phyloP scores from a whole-genome alignment of 208 protist species.

The Crithidia brevicula region DNA sequence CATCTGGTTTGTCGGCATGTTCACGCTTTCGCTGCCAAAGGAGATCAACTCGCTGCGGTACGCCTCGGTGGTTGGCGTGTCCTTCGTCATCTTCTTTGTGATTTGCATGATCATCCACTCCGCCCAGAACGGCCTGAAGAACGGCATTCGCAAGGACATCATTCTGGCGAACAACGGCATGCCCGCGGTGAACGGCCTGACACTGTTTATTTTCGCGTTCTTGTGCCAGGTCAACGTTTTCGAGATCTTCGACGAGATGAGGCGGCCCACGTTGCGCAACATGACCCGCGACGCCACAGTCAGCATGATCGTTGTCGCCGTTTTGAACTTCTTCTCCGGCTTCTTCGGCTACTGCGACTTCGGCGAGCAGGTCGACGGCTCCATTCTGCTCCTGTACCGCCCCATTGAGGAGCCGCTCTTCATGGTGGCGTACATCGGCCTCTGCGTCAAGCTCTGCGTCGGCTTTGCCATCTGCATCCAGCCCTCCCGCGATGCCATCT shows the following conservation, averaged over 20 bases:
- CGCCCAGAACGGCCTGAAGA: constrained; percentile 41
- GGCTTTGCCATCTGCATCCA: constrained; percentile 78
- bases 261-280: constrained; percentile 32
- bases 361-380: constrained; percentile 44
- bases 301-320: constrained; percentile 52
- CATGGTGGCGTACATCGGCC: constrained; percentile 65
- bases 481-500: constrained; percentile 71
- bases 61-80: constrained; percentile 72
- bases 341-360: constrained; percentile 88
- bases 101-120: constrained; percentile 77
- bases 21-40: constrained; percentile 82
- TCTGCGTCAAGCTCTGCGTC: constrained; percentile 81
- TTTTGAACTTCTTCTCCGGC: constrained; percentile 74
- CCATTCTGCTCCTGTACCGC: constrained; percentile 65
- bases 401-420: constrained; percentile 53
- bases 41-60: constrained; percentile 90
- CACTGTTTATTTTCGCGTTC: constrained; percentile 83
- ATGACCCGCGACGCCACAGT: constrained; percentile 61
- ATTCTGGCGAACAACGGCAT: constrained; percentile 42
- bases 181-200: constrained; percentile 59
- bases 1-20: constrained; percentile 70
- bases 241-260: constrained; percentile 82
- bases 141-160: constrained; percentile 41
- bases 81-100: constrained; percentile 79
- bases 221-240: constrained; percentile 81